Evolutionary conservation across 352 stramenopile species (phyloP).

Genomic region (Sclerospora graminicola): DNA sequence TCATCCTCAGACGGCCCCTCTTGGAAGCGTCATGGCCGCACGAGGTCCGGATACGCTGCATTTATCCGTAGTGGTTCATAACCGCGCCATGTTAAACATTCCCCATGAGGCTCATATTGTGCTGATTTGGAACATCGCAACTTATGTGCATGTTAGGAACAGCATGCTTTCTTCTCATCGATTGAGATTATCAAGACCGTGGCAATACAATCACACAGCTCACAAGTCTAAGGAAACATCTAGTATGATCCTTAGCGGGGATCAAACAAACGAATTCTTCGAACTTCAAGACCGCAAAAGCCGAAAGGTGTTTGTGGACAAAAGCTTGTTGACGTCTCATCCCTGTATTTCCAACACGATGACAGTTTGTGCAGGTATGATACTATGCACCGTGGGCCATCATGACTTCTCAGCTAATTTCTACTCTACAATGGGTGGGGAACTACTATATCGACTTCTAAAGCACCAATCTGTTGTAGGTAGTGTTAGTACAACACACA

Average conservation of each 20-base stretch:
- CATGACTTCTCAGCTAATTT: slow-evolving; percentile 72
- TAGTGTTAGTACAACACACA: slow-evolving; percentile 46
- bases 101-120: slow-evolving; percentile 56
- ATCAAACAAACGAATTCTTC: slow-evolving; percentile 29
- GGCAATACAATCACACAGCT: slow-evolving; percentile 22
- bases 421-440: slow-evolving; percentile 55
- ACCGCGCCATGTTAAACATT: slow-evolving; percentile 23
- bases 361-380: slow-evolving; percentile 37
- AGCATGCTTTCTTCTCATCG: slow-evolving; percentile 65
- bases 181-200: slow-evolving; percentile 43
- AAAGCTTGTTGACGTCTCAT: slow-evolving; percentile 25
- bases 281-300: slow-evolving; percentile 63
- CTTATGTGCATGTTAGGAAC: slow-evolving; percentile 49
- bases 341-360: slow-evolving; percentile 17
- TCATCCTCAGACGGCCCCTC: slow-evolving; percentile 43
- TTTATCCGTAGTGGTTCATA: slow-evolving; percentile 3
- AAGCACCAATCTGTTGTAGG: slow-evolving; percentile 65
- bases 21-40: slow-evolving; percentile 4
- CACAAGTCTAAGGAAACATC: slow-evolving; percentile 5
- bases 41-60: neutral
- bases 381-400: slow-evolving; percentile 29
- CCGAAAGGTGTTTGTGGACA: slow-evolving; percentile 39
- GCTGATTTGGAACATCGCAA: slow-evolving; percentile 35
- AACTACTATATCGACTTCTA: slow-evolving; percentile 55
- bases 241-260: slow-evolving; percentile 5